Evolutionary conservation across 2,329 filamentous ascomycete genomes (phyloP), one percentile per base, ranked within the genome.

Genomic region (Trichoderma sp.): DNA sequence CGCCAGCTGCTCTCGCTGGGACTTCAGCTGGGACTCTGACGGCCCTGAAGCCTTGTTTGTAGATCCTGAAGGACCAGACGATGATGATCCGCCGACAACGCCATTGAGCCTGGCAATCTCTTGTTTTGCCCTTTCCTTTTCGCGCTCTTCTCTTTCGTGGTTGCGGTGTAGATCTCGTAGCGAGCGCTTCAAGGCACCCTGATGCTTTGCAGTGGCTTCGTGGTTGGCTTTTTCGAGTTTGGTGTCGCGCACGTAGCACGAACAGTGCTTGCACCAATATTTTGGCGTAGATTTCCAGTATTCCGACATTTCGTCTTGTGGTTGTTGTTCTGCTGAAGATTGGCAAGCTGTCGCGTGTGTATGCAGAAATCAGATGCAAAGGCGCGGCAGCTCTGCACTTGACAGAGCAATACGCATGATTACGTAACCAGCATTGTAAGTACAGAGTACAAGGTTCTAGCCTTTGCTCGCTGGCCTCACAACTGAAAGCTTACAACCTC

Each of bases 251-350:
- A 99, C 93, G 82, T 73, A 98, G 79, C 88, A 89, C 79, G 90
- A 89, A 88, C 96, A 99, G 85, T 97, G 93, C 82, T 98, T 98
- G 89, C 96, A 99, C 94, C 95, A 98, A 84, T 97, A 97, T 80
- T 92, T 95, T 6, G 95, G 95, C 81, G 95, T 97, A 24, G 95
- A 98, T 81, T 98, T 98, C 96, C 96, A 98, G 84, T 97, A 97
- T 86, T 98, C 96, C 0, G 96, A 91, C 96, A 99, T 98, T 63
- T 70, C 3, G 2, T 21, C 14, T 67, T 9, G 47, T 51, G 36
- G 28, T 5, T 9, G 14, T 34, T 53, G 32, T 58, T 18, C 15
- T 32, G 56, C 24, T 5, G 57, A 36, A 18, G 18, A 62, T n/a
- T 62, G 30, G 30, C 57, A 51, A 62, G 56, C 28, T 7, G 28